Percentiles rank a stretch among this genome's conserved stretches.
These are phyloP conservation scores for Geotrichum fermentans DNA, from an alignment of 1,139 yeast genomes.

Conservation along the genomic window DNA sequence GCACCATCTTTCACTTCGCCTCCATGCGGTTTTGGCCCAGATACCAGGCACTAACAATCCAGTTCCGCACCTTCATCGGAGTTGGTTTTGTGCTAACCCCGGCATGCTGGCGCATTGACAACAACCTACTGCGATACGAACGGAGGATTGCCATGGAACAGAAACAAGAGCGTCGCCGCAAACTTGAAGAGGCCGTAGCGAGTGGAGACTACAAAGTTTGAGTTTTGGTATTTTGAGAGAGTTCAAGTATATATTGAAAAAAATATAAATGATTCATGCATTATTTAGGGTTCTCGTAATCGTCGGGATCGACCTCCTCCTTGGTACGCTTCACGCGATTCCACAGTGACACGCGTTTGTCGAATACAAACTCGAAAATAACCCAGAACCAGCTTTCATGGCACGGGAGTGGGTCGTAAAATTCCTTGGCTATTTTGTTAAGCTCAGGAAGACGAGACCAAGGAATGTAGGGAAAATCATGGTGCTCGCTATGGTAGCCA, in stretches of 20 bases:
- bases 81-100: constrained; percentile 30
- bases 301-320: constrained; percentile 22
- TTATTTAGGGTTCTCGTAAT: constrained; percentile 20
- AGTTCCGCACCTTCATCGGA: constrained; percentile 31
- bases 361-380: constrained; percentile 63
- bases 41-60: constrained; percentile 29
- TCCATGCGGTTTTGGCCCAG: constrained; percentile 27
- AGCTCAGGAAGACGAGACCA: constrained; percentile 76
- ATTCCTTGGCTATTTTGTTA: constrained; percentile 67
- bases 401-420: constrained; percentile 73
- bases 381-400: constrained; percentile 79
- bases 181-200: constrained; percentile 30
- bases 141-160: constrained; percentile 27
- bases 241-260: no score
- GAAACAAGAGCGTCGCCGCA: constrained; percentile 22
- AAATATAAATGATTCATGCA: not conserved
- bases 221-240: not conserved
- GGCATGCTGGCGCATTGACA: constrained; percentile 32
- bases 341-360: constrained; percentile 66
- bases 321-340: constrained; percentile 65
- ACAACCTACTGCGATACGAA: constrained; percentile 28
- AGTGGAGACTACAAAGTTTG: constrained; percentile 28
- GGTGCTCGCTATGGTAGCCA: constrained; percentile 92
- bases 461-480: constrained; percentile 89
- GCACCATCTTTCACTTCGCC: constrained; percentile 26